Evolutionary conservation across 2,329 filamentous ascomycete species (phyloP).

Genomic region (Arthrobotrys entomopaga): DNA sequence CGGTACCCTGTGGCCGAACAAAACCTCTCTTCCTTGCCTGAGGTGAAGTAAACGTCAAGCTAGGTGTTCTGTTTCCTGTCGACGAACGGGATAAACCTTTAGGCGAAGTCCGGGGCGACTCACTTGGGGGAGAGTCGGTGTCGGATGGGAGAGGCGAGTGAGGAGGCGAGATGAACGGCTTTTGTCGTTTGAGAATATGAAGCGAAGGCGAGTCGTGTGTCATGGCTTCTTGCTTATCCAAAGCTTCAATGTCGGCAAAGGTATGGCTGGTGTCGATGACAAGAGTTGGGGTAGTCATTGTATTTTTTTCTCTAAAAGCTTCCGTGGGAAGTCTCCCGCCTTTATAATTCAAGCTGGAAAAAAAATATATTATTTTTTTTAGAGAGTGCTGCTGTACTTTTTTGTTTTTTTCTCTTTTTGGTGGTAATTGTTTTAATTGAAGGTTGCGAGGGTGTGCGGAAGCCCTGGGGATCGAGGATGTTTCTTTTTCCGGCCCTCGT

Average conservation of each 20-base stretch:
- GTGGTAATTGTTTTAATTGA: conserved; percentile 21
- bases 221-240: conserved; percentile 37
- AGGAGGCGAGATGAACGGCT: conserved; percentile 54
- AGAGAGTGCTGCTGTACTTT: conserved; percentile 21
- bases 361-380: conserved; percentile 10
- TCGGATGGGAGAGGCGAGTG: conserved; percentile 52
- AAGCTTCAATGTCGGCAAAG: conserved; percentile 34
- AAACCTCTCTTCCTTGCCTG: conserved; percentile 74
- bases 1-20: conserved; percentile 84
- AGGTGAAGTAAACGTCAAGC: conserved; percentile 52
- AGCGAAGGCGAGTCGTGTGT: conserved; percentile 28
- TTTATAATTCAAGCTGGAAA: conserved; percentile 36
- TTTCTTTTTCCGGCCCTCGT: conserved; percentile 39
- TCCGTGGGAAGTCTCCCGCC: conserved; percentile 27
- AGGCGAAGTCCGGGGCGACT: conserved; percentile 44
- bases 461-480: conserved; percentile 35
- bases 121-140: conserved; percentile 35
- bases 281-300: conserved; percentile 52
- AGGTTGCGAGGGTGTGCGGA: conserved; percentile 46
- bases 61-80: conserved; percentile 48
- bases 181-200: conserved; percentile 25
- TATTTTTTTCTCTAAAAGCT: conserved; percentile 48
- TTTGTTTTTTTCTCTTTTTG: conserved; percentile 21
- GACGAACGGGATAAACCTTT: conserved; percentile 39
- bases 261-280: conserved; percentile 52